phyloP scores from a whole-genome alignment of 345 rosid genomes.

The Noccaea bulbosa region DNA sequence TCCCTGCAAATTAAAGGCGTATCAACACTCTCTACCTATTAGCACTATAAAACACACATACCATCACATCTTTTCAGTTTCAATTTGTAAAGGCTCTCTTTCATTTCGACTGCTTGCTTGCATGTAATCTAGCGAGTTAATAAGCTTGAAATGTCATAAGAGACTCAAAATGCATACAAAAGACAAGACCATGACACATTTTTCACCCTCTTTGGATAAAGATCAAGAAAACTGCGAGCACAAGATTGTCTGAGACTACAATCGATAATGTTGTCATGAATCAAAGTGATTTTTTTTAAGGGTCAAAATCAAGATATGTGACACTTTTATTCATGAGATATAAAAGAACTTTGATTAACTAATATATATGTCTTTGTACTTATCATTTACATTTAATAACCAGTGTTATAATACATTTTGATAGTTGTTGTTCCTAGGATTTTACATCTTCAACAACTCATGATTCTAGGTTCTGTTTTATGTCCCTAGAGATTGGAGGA shows the following conservation, averaged over 20 bases:
- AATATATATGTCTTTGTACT: constrained; percentile 19
- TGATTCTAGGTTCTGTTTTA: neutral
- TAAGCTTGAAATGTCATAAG: constrained; percentile 18
- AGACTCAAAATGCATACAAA: constrained; percentile 12
- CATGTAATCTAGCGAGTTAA: constrained; percentile 19
- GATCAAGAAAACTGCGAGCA: constrained; percentile 9
- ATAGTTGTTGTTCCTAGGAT: constrained; percentile 15
- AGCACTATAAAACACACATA: neutral
- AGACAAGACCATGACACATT: constrained; percentile 33
- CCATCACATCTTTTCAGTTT: constrained; percentile 28
- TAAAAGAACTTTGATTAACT: neutral
- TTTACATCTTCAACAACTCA: constrained; percentile 11
- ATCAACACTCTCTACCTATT: constrained; percentile 2
- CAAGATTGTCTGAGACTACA: constrained; percentile 9
- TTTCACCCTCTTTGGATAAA: constrained; percentile 31
- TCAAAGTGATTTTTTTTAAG: neutral
- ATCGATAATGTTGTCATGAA: neutral
- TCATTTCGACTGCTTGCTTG: constrained; percentile 37
- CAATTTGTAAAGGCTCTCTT: constrained; percentile 30
- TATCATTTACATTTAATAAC: constrained; percentile 33
- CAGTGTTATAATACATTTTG: constrained; percentile 23
- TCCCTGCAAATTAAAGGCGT: constrained; percentile 53
- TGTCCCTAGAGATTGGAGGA: too few relatives aligned
- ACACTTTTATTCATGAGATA: too few relatives aligned
- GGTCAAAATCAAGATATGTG: too few relatives aligned